Evolutionary conservation across 306 rosid genomes (phyloP).

Genomic region (Rubus idaeus): DNA sequence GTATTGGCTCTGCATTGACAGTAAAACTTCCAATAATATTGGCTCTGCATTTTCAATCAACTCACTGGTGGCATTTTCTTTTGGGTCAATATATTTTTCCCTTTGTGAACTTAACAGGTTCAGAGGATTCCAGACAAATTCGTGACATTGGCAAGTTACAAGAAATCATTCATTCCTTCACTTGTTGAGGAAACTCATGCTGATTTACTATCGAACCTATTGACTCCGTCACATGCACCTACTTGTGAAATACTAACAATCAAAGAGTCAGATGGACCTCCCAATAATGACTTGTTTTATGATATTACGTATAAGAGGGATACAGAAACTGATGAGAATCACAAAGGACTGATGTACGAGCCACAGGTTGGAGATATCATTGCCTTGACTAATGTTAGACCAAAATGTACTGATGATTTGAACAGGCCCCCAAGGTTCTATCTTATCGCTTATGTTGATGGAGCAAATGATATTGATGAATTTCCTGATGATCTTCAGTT

Average conservation of each 20-base stretch:
- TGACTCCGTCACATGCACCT: neutral
- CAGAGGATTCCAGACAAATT: slow-evolving; percentile 44
- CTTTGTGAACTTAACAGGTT: slow-evolving; percentile 34
- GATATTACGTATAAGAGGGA: slow-evolving; percentile 5
- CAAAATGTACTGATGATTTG: slow-evolving; percentile 36
- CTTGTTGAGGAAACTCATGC: slow-evolving; percentile 57
- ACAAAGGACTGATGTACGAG: slow-evolving; percentile 27
- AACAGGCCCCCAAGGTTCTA: slow-evolving; percentile 22
- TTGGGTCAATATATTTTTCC: too few species aligned
- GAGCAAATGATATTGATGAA: neutral
- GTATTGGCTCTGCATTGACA: neutral
- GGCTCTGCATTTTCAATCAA: neutral
- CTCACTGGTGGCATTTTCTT: neutral
- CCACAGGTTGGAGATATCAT: slow-evolving; percentile 57
- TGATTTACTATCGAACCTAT: neutral
- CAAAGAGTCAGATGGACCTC: neutral
- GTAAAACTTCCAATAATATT: neutral
- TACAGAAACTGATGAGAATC: neutral
- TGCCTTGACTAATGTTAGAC: slow-evolving; percentile 46
- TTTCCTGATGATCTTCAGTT: neutral
- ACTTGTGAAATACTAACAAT: slow-evolving; percentile 29
- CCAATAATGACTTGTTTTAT: slow-evolving; percentile 25
- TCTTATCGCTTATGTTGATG: slow-evolving; percentile 30
- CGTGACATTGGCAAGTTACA: slow-evolving; percentile 30
- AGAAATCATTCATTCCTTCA: slow-evolving; percentile 44